Evolutionary conservation across 805 yeast genomes (phyloP).

Genomic region (Barnettozyma sucrosica): DNA sequence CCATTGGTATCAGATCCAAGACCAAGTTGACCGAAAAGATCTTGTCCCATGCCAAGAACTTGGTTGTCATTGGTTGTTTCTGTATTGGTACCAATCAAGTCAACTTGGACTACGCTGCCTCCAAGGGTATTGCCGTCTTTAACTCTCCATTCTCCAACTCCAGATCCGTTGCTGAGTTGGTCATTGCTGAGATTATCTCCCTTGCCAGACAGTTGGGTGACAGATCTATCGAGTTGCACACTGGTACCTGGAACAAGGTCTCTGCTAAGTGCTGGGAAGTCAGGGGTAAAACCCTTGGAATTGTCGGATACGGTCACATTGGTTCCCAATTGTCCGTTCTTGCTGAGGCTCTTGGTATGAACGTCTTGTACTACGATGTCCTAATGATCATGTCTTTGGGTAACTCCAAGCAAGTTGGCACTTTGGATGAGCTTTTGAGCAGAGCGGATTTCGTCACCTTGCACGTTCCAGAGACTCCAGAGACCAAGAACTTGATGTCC

Average conservation of each 20-base stretch:
- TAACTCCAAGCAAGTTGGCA: constrained; percentile 86
- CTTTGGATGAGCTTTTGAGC: constrained; percentile 75
- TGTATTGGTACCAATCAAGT: constrained; percentile 99
- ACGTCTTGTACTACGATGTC: constrained; percentile 88
- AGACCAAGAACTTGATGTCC: constrained; percentile 84
- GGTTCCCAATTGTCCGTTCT: constrained; percentile 95
- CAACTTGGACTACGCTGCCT: constrained; percentile 86
- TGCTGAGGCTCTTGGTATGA: constrained; percentile 98
- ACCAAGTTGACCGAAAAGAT: constrained; percentile 80
- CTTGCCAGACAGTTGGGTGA: constrained; percentile 96
- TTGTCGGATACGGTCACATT: constrained; percentile 96
- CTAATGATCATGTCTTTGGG: constrained; percentile 93
- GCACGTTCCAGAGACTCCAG: constrained; percentile 93
- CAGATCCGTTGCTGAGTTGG: constrained; percentile 96
- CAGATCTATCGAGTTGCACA: constrained; percentile 91
- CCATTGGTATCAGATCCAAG: constrained; percentile 96
- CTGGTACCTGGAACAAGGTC: constrained; percentile 98
- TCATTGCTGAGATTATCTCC: constrained; percentile 89
- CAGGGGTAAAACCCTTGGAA: constrained; percentile 96
- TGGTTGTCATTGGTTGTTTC: constrained; percentile 93
- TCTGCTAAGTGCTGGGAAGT: constrained; percentile 96
- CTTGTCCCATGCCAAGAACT: constrained; percentile 79
- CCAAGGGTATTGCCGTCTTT: constrained; percentile 91
- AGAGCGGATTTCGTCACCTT: constrained; percentile 84
- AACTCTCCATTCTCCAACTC: constrained; percentile 98